These are phyloP conservation scores for Erodium chrysanthum DNA, from an alignment of 441 rosid genomes.

Conservation along the genomic window DNA sequence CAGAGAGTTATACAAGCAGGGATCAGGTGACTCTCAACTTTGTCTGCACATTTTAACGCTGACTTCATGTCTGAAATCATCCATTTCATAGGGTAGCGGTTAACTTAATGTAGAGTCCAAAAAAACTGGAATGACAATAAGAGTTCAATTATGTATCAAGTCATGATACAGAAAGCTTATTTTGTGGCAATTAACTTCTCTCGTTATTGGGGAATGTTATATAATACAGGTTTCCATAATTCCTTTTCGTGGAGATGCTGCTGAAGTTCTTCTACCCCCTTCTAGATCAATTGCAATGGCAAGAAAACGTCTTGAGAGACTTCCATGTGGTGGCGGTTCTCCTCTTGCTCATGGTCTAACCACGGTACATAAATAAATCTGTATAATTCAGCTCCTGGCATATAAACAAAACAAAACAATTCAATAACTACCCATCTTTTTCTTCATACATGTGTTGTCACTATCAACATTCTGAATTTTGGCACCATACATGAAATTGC, in stretches of 20 bases:
- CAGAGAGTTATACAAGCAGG: slow-evolving; percentile 98
- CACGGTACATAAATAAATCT: slow-evolving; percentile 42
- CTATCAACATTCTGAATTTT: not conserved
- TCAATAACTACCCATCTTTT: not conserved
- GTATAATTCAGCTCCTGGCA: slow-evolving; percentile 7
- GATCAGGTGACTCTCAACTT: slow-evolving; percentile 64
- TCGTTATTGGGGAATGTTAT: slow-evolving; percentile 17
- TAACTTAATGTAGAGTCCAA: too few species aligned
- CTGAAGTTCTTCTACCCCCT: slow-evolving; percentile 91
- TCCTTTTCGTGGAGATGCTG: slow-evolving; percentile 94
- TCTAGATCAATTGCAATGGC: slow-evolving; percentile 98
- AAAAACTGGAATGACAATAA: not conserved
- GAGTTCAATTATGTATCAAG: not conserved
- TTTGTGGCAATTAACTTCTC: slow-evolving; percentile 2
- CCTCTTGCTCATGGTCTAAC: slow-evolving; percentile 98
- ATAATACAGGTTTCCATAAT: slow-evolving; percentile 70
- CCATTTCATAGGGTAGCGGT: too few species aligned
- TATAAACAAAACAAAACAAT: not conserved
- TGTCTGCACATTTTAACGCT: too few species aligned
- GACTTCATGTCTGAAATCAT: too few species aligned
- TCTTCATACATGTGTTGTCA: too few species aligned
- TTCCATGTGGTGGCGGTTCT: slow-evolving; percentile 99
- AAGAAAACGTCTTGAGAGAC: slow-evolving; percentile 92
- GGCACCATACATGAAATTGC: not conserved
- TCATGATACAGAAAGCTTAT: not conserved